A percentile compares a stretch with the other conserved stretches of the same genome.
Conservation (phyloP, 345 rosid species). For the Erysimum cheiranthoides region DNA sequence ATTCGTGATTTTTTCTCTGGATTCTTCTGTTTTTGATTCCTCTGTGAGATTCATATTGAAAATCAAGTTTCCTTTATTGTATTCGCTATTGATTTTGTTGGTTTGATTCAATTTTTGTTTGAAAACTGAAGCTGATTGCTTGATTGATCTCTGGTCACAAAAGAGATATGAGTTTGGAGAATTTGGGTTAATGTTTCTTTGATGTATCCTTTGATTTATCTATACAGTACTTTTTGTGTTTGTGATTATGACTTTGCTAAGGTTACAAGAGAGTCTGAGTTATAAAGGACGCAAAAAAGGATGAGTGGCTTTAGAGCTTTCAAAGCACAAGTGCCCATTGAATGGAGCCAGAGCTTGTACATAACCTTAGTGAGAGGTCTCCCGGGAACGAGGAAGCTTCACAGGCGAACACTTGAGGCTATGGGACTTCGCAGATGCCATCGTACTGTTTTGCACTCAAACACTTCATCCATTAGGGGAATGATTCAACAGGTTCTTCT, state of each 20-base stretch:
- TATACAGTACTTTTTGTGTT: neutral
- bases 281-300: constrained; percentile 14
- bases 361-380: constrained; percentile 82
- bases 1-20: neutral
- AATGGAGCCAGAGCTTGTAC: constrained; percentile 70
- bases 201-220: neutral
- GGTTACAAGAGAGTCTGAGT: constrained; percentile 25
- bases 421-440: constrained; percentile 72
- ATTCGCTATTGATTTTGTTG: too few species aligned
- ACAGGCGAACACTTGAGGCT: constrained; percentile 81
- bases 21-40: neutral
- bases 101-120: neutral
- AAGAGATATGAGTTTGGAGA: neutral
- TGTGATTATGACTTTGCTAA: constrained; percentile 15
- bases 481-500: constrained; percentile 72
- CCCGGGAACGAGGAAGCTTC: constrained; percentile 84
- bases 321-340: constrained; percentile 66
- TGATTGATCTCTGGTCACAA: constrained; percentile 5
- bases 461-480: constrained; percentile 73
- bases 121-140: constrained; percentile 1
- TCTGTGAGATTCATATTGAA: neutral
- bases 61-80: too few species aligned
- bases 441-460: constrained; percentile 69
- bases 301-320: constrained; percentile 87
- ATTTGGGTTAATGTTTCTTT: neutral